Conservation (phyloP, 2,329 filamentous ascomycete species). For the Venturia pyrina region DNA sequence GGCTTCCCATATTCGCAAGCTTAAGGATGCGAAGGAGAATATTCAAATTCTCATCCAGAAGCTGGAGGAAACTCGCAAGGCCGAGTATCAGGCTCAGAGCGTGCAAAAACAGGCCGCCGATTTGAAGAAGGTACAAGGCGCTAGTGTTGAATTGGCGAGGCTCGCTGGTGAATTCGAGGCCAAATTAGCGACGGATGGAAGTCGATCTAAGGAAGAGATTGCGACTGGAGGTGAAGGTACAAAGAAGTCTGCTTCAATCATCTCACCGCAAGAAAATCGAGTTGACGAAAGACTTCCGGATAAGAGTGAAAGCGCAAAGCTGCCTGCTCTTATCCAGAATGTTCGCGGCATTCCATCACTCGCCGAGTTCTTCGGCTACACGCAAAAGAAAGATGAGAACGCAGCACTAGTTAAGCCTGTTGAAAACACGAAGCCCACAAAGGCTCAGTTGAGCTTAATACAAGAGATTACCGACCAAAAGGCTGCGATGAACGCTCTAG, state of each 20-base stretch:
- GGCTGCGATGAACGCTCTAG: not conserved
- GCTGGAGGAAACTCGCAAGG: not conserved
- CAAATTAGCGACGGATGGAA: not conserved
- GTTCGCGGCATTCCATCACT: slow-evolving; percentile 1
- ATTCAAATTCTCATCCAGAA: not conserved
- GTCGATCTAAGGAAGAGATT: not conserved
- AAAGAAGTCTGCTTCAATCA: too few species aligned
- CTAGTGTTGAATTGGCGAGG: not conserved
- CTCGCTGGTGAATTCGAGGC: not conserved
- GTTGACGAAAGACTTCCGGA: not conserved
- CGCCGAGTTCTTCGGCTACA: slow-evolving; percentile 5
- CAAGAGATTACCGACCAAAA: not conserved
- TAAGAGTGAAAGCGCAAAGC: not conserved
- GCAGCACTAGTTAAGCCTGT: not conserved
- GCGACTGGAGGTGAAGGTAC: too few species aligned
- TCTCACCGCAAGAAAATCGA: too few species aligned
- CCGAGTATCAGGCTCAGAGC: not conserved
- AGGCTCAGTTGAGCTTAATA: not conserved
- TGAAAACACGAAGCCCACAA: not conserved
- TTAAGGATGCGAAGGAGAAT: not conserved
- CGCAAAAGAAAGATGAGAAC: not conserved
- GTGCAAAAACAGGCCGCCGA: not conserved
- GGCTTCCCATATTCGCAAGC: not conserved
- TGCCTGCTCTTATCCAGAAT: not conserved
- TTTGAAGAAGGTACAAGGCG: not conserved